phyloP scores from a whole-genome alignment of 2,329 filamentous ascomycete species.

The Neonectria sp. region DNA sequence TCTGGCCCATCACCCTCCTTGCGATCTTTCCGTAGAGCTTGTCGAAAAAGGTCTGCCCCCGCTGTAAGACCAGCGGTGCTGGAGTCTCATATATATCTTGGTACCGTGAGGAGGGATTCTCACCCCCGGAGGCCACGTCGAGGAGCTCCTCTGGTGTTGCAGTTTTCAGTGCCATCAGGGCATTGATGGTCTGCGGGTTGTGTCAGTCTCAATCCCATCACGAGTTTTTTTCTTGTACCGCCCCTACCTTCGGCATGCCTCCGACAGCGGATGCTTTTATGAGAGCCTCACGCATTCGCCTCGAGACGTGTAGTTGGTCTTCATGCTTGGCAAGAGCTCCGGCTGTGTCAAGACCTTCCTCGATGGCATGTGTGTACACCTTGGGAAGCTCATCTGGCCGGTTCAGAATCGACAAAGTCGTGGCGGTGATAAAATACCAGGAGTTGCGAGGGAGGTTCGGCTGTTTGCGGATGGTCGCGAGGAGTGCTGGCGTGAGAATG shows the following conservation, averaged over 20 bases:
- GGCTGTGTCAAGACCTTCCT: conserved; percentile 7
- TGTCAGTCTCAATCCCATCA: conserved; percentile 21
- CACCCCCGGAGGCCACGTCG: conserved; percentile 24
- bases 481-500: conserved; percentile 42
- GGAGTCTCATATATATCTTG: conserved; percentile 39
- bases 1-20: conserved; percentile 45
- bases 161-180: conserved; percentile 41
- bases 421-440: conserved; percentile 47
- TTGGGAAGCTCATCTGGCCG: conserved; percentile 43
- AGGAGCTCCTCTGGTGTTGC: conserved; percentile 44
- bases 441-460: conserved; percentile 44
- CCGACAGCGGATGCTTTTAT: conserved; percentile 46
- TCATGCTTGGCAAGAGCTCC: conserved; percentile 21
- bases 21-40: conserved; percentile 46
- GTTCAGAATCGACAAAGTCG: conserved; percentile 43
- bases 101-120: conserved; percentile 28
- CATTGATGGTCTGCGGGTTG: conserved; percentile 42
- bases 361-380: conserved; percentile 35
- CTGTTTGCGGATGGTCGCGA: conserved; percentile 40
- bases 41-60: conserved; percentile 43
- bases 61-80: conserved; percentile 33
- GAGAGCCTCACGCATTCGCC: conserved; percentile 44
- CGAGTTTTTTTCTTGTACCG: not conserved
- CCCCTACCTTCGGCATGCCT: conserved; percentile 45
- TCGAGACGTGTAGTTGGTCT: conserved; percentile 38